phyloP scores from a whole-genome alignment of 441 rosid genomes.

The Theobroma grandiflorum region DNA sequence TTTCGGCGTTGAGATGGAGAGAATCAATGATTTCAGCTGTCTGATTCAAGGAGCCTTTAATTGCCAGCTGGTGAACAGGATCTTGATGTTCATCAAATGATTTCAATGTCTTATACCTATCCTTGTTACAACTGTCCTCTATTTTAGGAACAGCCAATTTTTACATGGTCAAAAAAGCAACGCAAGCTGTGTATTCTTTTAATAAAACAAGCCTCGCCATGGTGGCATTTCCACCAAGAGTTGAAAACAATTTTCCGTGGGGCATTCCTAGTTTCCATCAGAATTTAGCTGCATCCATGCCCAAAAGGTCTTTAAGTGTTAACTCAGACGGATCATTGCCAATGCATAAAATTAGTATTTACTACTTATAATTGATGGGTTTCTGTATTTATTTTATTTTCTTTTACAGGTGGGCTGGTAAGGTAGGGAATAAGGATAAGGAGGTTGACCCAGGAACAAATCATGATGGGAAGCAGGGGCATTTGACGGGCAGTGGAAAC shows the following conservation, averaged over 20 bases:
- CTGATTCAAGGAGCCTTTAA: not conserved
- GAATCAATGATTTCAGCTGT: not conserved
- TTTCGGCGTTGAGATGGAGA: not conserved
- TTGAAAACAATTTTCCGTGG: not conserved
- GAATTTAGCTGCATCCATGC: not conserved
- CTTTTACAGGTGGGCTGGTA: not conserved
- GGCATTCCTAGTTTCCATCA: not conserved
- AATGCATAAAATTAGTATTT: not conserved
- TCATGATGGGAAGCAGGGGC: not conserved
- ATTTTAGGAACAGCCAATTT: not conserved
- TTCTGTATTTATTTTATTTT: not conserved
- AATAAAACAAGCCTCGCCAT: not conserved
- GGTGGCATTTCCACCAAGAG: not conserved
- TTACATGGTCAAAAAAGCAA: not conserved
- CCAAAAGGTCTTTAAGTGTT: not conserved
- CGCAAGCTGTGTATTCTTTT: not conserved
- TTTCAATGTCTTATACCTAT: not conserved
- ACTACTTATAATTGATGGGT: not conserved
- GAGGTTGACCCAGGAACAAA: conserved; percentile 30
- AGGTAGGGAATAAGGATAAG: conserved; percentile 36
- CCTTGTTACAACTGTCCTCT: not conserved
- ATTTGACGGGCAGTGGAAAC: conserved; percentile 21
- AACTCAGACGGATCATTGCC: not conserved
- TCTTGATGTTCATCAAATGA: not conserved
- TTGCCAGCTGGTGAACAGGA: not conserved